phyloP scores from a whole-genome alignment of 441 rosid species.

The Populus hybrid region DNA sequence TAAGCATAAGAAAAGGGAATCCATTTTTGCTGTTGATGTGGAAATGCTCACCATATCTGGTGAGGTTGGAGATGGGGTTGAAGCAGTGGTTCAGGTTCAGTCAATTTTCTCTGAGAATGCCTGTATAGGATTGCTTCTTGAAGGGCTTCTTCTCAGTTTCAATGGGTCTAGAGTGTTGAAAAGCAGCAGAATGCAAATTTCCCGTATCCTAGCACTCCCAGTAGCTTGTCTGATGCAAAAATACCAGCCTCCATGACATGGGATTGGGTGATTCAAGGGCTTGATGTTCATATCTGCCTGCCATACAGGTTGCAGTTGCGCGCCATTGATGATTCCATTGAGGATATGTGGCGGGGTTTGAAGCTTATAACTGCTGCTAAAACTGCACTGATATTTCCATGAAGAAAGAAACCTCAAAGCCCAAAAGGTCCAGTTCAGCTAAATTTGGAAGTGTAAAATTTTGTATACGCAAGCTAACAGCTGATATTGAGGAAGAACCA shows the following conservation, averaged over 20 bases:
- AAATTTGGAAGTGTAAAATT: conserved; percentile 81
- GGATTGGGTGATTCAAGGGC: conserved; percentile 99
- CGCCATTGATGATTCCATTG: conserved; percentile 96
- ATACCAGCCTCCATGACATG: conserved; percentile 44
- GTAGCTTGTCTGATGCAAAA: conserved; percentile 48
- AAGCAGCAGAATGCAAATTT: conserved; percentile 96
- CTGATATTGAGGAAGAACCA: conserved; percentile 99
- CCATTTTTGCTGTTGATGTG: conserved; percentile 95
- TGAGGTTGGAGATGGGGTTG: conserved; percentile 96
- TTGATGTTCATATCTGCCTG: conserved; percentile 84
- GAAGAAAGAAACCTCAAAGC: conserved; percentile 66
- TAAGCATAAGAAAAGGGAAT: conserved; percentile 79
- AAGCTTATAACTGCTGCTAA: conserved; percentile 78
- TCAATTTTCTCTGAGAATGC: conserved; percentile 99
- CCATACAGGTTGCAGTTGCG: conserved; percentile 95
- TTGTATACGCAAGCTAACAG: conserved; percentile 69
- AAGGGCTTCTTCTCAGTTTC: conserved; percentile 76
- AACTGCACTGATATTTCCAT: conserved; percentile 47
- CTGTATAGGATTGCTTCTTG: conserved; percentile 93
- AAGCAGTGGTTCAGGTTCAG: conserved; percentile 71
- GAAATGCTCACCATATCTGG: conserved; percentile 82
- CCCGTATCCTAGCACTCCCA: conserved; percentile 74
- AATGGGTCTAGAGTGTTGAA: conserved; percentile 74
- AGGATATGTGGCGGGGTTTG: conserved; percentile 92
- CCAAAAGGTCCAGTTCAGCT: conserved; percentile 61